Evolutionary conservation across 202 grass and related monocot species (phyloP).

Genomic region (Cymbopogon flexuosus): DNA sequence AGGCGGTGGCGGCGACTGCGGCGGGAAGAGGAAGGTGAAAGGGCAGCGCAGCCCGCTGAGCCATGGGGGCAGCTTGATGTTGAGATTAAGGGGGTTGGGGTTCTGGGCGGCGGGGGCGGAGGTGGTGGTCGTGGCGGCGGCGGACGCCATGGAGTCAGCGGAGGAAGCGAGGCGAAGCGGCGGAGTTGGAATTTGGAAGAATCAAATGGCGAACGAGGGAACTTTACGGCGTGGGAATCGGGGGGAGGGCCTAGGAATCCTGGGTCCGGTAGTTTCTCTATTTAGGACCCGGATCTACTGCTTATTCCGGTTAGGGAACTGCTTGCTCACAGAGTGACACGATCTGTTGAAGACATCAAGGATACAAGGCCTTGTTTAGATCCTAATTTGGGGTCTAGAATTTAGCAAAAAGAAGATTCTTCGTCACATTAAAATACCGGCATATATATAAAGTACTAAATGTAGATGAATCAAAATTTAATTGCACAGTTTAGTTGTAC

Average conservation of each 20-base stretch:
- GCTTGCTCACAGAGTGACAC: too few relatives aligned
- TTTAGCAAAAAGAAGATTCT: too few relatives aligned
- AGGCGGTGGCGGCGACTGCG: not conserved
- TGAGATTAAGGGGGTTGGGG: conserved; percentile 25
- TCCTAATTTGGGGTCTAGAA: too few relatives aligned
- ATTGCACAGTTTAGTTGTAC: too few relatives aligned
- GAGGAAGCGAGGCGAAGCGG: conserved; percentile 29
- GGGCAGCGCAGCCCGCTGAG: conserved; percentile 33
- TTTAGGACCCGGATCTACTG: not conserved
- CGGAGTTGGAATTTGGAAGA: conserved; percentile 6
- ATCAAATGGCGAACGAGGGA: conserved; percentile 31
- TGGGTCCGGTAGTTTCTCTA: not conserved
- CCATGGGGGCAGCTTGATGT: conserved; percentile 30
- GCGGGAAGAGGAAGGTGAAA: conserved; percentile 42
- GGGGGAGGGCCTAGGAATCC: not conserved
- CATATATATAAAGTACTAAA: too few relatives aligned
- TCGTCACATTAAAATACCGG: too few relatives aligned
- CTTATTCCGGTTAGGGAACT: too few relatives aligned
- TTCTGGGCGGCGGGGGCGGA: not conserved
- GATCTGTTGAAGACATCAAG: too few relatives aligned
- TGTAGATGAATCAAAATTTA: too few relatives aligned
- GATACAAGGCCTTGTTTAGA: too few relatives aligned
- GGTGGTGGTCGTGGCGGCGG: not conserved
- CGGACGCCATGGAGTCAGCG: conserved; percentile 37
- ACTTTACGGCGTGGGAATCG: not conserved